Percentiles rank a stretch among this genome's conserved stretches.
These are phyloP conservation scores for Pisolithus tinctorius DNA, from an alignment of 768 basidiomycete genomes.

Conservation along the genomic window DNA sequence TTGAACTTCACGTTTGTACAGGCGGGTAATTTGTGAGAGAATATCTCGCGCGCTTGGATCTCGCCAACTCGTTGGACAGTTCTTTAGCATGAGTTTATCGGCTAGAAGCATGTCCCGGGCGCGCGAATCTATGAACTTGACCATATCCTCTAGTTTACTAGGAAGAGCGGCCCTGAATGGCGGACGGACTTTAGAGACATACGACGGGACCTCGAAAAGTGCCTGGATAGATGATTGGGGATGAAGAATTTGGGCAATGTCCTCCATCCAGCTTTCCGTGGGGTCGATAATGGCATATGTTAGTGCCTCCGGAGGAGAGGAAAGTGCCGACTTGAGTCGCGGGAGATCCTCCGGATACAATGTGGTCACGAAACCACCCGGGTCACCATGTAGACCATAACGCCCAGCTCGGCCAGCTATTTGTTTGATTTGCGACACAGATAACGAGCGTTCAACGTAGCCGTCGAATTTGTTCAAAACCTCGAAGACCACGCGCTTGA, in stretches of 20 bases:
- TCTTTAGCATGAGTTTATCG: constrained; percentile 40
- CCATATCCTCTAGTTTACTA: constrained; percentile 21
- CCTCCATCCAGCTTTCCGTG: constrained; percentile 16
- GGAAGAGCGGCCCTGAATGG: constrained; percentile 34
- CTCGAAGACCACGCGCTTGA: constrained; percentile 80
- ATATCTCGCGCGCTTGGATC: constrained; percentile 31
- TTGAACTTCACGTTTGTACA: constrained; percentile 26
- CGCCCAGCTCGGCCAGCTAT: constrained; percentile 94
- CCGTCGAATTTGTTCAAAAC: constrained; percentile 64
- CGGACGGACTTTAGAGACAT: constrained; percentile 39
- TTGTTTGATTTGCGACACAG: constrained; percentile 81
- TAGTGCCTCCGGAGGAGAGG: constrained; percentile 43
- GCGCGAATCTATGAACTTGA: constrained; percentile 38
- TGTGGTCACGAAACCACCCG: constrained; percentile 70
- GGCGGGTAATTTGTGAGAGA: constrained; percentile 33
- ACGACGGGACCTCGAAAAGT: constrained; percentile 43
- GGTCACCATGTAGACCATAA: constrained; percentile 56
- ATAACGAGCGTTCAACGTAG: constrained; percentile 36
- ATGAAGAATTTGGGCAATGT: constrained; percentile 38
- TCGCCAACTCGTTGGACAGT: constrained; percentile 51
- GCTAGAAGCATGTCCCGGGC: constrained; percentile 32
- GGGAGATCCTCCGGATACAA: constrained; percentile 57
- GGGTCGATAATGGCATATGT: constrained; percentile 43
- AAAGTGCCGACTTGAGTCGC: constrained; percentile 50
- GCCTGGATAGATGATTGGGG: constrained; percentile 31